Conservation (phyloP, 2,329 filamentous ascomycete species). For the Fusarium stilboides region DNA sequence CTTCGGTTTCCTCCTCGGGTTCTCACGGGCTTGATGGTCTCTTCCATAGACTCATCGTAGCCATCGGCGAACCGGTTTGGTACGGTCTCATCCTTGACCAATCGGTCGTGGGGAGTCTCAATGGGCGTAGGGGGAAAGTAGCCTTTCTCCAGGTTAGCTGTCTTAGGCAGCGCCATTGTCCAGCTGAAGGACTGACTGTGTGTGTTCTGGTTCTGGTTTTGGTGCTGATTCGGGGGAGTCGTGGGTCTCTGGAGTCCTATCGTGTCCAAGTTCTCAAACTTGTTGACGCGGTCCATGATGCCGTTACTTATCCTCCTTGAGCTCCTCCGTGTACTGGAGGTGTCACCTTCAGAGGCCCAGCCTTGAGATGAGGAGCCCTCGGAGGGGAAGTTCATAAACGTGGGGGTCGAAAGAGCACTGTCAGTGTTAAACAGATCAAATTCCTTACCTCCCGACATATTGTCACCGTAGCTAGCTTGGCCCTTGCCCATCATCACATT, state of each 20-base stretch:
- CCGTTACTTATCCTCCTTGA: slow-evolving; percentile 71
- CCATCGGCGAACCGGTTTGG: slow-evolving; percentile 70
- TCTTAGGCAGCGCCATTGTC: slow-evolving; percentile 25
- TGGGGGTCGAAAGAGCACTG: slow-evolving; percentile 65
- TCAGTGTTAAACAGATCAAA: slow-evolving; percentile 66
- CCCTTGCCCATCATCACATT: slow-evolving; percentile 64
- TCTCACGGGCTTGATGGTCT: slow-evolving; percentile 72
- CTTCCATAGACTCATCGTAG: slow-evolving; percentile 77
- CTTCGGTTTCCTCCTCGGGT: slow-evolving; percentile 59
- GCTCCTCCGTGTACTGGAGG: slow-evolving; percentile 58
- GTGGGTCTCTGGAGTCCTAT: slow-evolving; percentile 67
- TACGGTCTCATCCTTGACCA: slow-evolving; percentile 59
- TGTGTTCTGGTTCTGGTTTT: slow-evolving; percentile 62
- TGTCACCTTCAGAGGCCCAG: slow-evolving; percentile 68
- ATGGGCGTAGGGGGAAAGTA: slow-evolving; percentile 78
- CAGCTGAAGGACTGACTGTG: slow-evolving; percentile 64
- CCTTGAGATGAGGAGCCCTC: slow-evolving; percentile 63
- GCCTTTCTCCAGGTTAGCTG: slow-evolving; percentile 56
- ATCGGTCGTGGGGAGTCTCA: slow-evolving; percentile 71
- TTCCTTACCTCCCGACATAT: slow-evolving; percentile 61
- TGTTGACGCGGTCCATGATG: slow-evolving; percentile 72
- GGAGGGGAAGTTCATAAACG: slow-evolving; percentile 65
- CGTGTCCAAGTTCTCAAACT: slow-evolving; percentile 69
- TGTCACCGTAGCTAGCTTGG: slow-evolving; percentile 60
- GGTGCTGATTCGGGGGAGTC: slow-evolving; percentile 74